Evolutionary conservation across 768 basidiomycete species (phyloP), one percentile per base, ranked within the genome.

Genomic region (Lentinula sp.): DNA sequence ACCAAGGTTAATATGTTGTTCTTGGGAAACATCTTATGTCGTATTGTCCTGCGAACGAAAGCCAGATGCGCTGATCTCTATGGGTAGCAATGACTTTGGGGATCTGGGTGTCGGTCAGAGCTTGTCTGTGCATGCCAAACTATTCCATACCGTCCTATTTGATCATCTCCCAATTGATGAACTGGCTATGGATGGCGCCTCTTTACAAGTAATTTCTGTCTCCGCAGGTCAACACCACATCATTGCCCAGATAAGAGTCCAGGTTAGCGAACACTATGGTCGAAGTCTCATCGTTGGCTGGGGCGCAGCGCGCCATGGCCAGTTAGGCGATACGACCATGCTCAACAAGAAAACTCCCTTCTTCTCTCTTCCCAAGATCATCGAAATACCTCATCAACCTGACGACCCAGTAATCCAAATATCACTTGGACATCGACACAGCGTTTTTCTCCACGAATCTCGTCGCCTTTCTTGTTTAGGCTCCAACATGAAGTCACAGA

Each of bases 1-100:
- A 16, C 73, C 78, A 46, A 79, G 77, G 35, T 66, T 75, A 28
- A 75, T 93, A 15, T 84, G 84, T 13, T 83, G 87, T 0, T 79
- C 85, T 48, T 97, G 95, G 94, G 90, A 96, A 72, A 92, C 93
- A 6, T 86, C 85, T 56, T 93, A 88, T 66, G 72, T 92, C 49
- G 86, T 86, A 2, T 73, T 93, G 13, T 79, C 81, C 10, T 68
- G 66, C 55, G 64, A 69, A 15, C 76, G 69, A 6, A 67, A 68
- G 28, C 68, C 72, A 51, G 89, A 88, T 64, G 68, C 83, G 3
- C 64, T 95, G 33, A 67, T 96, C 23, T 85, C 93, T 2, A 86
- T 95, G 80, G 95, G 95, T 0, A 81, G 86, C 1, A 81, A 95
- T 72, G 93, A 93, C 68, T 93, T 87, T 66, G 93, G 92, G 2